These are phyloP conservation scores for Solanum hybrid DNA, from an alignment of 305 asterid genomes.

Conservation along the genomic window DNA sequence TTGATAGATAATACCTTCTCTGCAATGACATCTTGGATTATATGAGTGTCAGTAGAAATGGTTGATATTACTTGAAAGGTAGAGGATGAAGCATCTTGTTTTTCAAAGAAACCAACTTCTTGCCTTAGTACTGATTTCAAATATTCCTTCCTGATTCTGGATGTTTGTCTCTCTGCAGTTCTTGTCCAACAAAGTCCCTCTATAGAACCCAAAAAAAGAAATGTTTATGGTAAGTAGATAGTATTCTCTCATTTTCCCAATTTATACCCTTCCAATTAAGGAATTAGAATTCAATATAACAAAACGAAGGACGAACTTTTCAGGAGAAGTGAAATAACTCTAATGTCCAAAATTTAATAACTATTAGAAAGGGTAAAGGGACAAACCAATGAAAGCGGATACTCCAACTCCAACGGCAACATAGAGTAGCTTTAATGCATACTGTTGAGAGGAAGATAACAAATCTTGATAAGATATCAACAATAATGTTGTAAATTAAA, in stretches of 20 bases:
- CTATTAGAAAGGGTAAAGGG: neutral
- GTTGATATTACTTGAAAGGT: slow-evolving; percentile 41
- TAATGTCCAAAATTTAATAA: neutral
- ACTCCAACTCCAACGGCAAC: slow-evolving; percentile 37
- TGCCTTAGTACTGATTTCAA: slow-evolving; percentile 48
- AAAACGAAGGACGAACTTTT: neutral
- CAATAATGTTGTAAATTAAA: neutral
- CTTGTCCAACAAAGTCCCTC: slow-evolving; percentile 65
- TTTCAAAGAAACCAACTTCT: slow-evolving; percentile 51
- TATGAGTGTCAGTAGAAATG: slow-evolving; percentile 39
- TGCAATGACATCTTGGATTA: slow-evolving; percentile 51
- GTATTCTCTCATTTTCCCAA: neutral
- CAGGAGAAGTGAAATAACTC: neutral
- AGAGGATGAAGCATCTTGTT: slow-evolving; percentile 29
- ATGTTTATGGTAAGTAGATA: neutral
- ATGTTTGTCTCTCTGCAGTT: slow-evolving; percentile 62
- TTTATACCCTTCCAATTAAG: neutral
- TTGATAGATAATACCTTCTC: slow-evolving; percentile 26
- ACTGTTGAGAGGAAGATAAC: slow-evolving; percentile 18
- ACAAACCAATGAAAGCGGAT: slow-evolving; percentile 44
- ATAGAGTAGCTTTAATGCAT: slow-evolving; percentile 39
- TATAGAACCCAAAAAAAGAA: slow-evolving; percentile 1
- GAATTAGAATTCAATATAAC: neutral
- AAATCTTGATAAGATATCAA: neutral
- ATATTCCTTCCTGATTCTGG: slow-evolving; percentile 35